Evolutionary conservation across 129 eudicot genomes (phyloP), one percentile per base, ranked within the genome.

Genomic region (Gnaphalium uliginosum): DNA sequence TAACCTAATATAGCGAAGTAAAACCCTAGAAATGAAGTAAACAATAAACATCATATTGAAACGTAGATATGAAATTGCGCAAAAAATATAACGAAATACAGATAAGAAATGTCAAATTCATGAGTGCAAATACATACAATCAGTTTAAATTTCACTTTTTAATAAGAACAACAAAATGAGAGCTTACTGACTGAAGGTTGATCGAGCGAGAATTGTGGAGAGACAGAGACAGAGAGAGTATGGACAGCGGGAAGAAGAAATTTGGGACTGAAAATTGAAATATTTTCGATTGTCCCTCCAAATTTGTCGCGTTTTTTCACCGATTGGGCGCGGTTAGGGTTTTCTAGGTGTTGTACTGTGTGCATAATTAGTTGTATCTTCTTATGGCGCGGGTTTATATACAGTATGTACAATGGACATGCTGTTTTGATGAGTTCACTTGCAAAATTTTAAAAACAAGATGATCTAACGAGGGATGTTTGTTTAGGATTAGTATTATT

Each of bases 241-340:
- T 71, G 27, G 13, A 50, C 64, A 78, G 81, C 76, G 81, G 81
- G 81, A 78, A 59, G 81, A 78, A 58, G n/a, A 43, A 64, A 62
- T 61, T 78, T 78, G 77, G 72, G 64, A 61, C 32, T 64, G 43
- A 64, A 27, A 26, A 63, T 8, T 56, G 19, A 79, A 72, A 72
- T 48, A 50, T 48, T 78, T 79, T 79, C 33, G 73, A 15, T 71
- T 79, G 60, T 72, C 78, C 83, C 82, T 62, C 78, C 66, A 79
- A 56, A 72, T 53, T 54, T 62, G 46, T 51, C 56, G 41, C 74
- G 46, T 0, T 54, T 24, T 66, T n/a, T 54, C 17, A 51, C 37
- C 51, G 21, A 43, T 69, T 69, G 71, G 41, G 76, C 69, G 71
- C 25, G 33, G 68, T 69, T 78, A 78, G 77, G 82, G 82, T 78